These are phyloP conservation scores for Leptographium wingfieldii DNA, from an alignment of 2,329 filamentous ascomycete species.

Conservation along the genomic window DNA sequence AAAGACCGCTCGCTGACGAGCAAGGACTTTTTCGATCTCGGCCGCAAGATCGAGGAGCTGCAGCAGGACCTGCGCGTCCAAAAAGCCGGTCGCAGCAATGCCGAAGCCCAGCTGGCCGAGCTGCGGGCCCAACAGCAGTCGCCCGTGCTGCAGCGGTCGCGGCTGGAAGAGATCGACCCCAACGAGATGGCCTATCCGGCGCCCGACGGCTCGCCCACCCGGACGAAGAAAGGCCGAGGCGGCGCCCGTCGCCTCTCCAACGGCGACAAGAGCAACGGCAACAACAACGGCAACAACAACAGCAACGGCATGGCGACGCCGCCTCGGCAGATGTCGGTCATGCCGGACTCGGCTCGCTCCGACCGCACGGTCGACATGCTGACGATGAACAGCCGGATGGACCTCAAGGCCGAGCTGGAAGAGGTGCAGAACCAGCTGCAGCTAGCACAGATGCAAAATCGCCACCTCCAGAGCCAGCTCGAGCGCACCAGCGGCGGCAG, in stretches of 20 bases:
- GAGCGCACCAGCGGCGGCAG: constrained; percentile 40
- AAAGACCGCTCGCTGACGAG: constrained; percentile 6
- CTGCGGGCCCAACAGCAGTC: constrained; percentile 47
- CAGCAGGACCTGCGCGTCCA: constrained; percentile 80
- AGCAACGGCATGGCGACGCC: constrained; percentile 43
- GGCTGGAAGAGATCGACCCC: constrained; percentile 76
- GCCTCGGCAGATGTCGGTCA: constrained; percentile 44
- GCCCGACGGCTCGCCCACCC: constrained; percentile 53
- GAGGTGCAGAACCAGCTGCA: constrained; percentile 90
- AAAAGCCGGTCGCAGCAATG: constrained; percentile 65
- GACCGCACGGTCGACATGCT: constrained; percentile 76
- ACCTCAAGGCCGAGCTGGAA: constrained; percentile 80
- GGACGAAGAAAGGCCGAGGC: constrained; percentile 42
- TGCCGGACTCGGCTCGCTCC: constrained; percentile 66
- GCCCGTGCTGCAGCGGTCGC: constrained; percentile 40
- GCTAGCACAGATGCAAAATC: constrained; percentile 88
- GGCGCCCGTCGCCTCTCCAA: constrained; percentile 51
- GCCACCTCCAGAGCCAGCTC: constrained; percentile 78
- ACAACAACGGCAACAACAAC: background rate
- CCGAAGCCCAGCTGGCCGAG: constrained; percentile 71
- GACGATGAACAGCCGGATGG: constrained; percentile 78
- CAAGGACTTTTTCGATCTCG: constrained; percentile 53
- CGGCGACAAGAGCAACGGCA: constrained; percentile 19
- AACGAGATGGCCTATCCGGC: constrained; percentile 55
- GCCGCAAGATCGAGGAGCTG: constrained; percentile 75